phyloP scores from a whole-genome alignment of 768 basidiomycete species.

The Amanita fuliginea region DNA sequence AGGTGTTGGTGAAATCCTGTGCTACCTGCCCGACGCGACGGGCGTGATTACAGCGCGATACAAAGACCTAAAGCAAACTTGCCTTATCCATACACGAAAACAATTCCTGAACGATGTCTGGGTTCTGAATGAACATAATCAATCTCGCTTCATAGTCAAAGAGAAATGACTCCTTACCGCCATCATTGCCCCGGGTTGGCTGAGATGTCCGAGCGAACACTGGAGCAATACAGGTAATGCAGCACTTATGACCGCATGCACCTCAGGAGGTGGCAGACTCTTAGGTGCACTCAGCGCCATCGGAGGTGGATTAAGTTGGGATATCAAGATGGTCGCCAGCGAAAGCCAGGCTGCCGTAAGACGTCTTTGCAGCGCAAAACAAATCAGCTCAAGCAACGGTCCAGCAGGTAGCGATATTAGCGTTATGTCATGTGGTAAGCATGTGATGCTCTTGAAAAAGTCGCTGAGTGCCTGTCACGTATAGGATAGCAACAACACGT shows the following conservation, averaged over 20 bases:
- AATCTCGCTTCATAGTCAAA: neutral
- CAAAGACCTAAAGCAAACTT: conserved; percentile 13
- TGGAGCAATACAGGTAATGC: conserved; percentile 50
- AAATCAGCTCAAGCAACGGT: conserved; percentile 73
- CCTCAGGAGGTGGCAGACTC: conserved; percentile 40
- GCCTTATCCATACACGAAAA: conserved; percentile 77
- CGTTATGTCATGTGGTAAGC: conserved; percentile 65
- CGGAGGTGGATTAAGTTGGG: conserved; percentile 71
- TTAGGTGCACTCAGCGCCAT: conserved; percentile 34
- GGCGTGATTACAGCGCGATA: conserved; percentile 11
- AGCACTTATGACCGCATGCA: conserved; percentile 41
- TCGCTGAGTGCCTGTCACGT: conserved; percentile 60
- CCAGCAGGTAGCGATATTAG: conserved; percentile 72
- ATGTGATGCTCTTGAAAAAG: conserved; percentile 78
- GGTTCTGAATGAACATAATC: conserved; percentile 44
- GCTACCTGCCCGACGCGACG: conserved; percentile 24
- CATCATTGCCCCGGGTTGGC: conserved; percentile 56
- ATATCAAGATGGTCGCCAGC: conserved; percentile 67
- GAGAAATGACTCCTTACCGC: conserved; percentile 33
- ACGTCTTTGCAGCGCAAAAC: conserved; percentile 57
- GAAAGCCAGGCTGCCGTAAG: conserved; percentile 80
- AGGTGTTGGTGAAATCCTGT: conserved; percentile 46
- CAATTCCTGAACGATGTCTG: conserved; percentile 85
- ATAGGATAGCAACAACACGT: neutral
- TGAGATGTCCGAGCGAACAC: conserved; percentile 40